Evolutionary conservation across 176 grass and related monocot species (phyloP).

Genomic region (Miscanthus lutarioriparius): DNA sequence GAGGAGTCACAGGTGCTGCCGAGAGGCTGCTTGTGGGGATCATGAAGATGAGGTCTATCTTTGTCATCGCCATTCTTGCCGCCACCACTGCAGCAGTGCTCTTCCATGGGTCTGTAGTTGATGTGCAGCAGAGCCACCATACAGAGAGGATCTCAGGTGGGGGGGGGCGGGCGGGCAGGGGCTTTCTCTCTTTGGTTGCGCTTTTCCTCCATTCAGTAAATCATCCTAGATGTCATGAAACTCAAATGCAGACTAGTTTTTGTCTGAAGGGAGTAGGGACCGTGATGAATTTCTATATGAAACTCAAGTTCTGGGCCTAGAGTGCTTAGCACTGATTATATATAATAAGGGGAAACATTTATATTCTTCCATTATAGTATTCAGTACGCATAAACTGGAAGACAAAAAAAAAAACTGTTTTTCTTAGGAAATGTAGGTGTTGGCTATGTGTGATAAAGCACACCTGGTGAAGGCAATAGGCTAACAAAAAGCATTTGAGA

Average conservation of each 20-base stretch:
- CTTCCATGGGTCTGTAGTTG: conserved; percentile 6
- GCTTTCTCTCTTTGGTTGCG: neutral
- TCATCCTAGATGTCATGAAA: neutral
- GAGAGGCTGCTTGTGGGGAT: neutral
- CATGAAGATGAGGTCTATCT: neutral
- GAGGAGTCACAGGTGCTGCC: no score
- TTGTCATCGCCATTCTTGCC: neutral
- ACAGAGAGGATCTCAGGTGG: conserved; percentile 21
- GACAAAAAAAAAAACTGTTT: no score
- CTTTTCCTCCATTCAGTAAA: neutral
- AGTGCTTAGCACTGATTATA: neutral
- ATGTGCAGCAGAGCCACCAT: neutral
- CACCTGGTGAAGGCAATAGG: no score
- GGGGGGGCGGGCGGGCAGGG: no score
- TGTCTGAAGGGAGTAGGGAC: neutral
- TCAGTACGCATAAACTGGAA: no score
- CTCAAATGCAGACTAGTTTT: neutral
- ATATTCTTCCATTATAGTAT: neutral
- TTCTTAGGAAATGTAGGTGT: no score
- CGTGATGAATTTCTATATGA: neutral
- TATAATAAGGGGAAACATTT: neutral
- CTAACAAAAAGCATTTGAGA: no score
- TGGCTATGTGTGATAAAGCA: no score
- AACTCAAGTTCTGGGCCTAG: neutral
- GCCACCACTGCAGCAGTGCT: neutral